phyloP scores from a whole-genome alignment of 805 yeast species.

The Barnettozyma wickerhamii region DNA sequence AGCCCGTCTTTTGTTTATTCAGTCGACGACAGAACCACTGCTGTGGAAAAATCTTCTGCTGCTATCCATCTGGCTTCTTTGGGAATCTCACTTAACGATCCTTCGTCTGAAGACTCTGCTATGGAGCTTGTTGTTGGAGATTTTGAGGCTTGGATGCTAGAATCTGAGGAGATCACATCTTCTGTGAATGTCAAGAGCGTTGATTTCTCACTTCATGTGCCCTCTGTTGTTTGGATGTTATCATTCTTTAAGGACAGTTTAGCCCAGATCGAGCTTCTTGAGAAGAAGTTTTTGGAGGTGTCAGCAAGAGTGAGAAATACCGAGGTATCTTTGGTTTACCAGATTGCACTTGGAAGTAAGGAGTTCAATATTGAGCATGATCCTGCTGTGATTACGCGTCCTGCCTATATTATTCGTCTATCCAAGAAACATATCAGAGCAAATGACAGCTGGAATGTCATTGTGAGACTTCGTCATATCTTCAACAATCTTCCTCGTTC shows the following conservation, averaged over 20 bases:
- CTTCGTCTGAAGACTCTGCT: neutral
- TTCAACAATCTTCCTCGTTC: constrained; percentile 49
- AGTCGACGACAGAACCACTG: constrained; percentile 13
- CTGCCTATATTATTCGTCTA: constrained; percentile 75
- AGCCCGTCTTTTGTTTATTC: constrained; percentile 23
- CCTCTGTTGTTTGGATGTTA: constrained; percentile 33
- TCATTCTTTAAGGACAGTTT: constrained; percentile 12
- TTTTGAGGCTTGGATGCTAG: constrained; percentile 31
- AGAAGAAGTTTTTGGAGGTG: neutral
- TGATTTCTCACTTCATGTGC: constrained; percentile 29
- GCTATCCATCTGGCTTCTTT: constrained; percentile 18
- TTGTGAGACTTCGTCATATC: constrained; percentile 75
- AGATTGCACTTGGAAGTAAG: constrained; percentile 44
- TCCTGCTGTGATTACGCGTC: constrained; percentile 86
- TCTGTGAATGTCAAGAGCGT: constrained; percentile 28
- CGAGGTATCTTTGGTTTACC: constrained; percentile 35
- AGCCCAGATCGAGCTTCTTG: neutral
- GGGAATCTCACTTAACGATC: constrained; percentile 3
- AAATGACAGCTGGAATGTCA: constrained; percentile 82
- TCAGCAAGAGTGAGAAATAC: constrained; percentile 12
- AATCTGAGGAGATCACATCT: constrained; percentile 2
- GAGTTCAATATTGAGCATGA: constrained; percentile 63
- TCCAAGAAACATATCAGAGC: constrained; percentile 71
- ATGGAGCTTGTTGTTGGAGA: constrained; percentile 13
- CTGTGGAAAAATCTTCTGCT: constrained; percentile 10